Conservation (phyloP, 169 alveolate species). For the Besnoitia besnoiti region DNA sequence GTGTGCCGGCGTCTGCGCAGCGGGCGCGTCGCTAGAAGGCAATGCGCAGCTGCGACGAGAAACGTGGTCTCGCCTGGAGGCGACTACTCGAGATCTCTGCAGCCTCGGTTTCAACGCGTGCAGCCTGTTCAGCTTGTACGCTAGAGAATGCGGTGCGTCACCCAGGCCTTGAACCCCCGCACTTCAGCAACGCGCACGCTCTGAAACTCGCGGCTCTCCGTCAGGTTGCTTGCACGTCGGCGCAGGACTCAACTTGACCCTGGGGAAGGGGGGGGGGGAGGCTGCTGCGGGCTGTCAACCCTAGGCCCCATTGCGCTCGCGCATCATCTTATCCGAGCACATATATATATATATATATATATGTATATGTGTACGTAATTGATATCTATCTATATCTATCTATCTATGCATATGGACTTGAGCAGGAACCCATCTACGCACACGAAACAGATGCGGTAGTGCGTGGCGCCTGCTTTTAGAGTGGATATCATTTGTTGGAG, state of each 20-base stretch:
- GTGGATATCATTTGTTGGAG: background rate
- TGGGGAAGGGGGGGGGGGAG: too few species aligned
- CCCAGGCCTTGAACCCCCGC: too few species aligned
- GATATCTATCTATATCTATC: background rate
- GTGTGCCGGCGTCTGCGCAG: background rate
- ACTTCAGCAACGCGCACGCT: too few species aligned
- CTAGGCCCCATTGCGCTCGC: too few species aligned
- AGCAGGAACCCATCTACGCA: too few species aligned
- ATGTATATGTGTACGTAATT: background rate
- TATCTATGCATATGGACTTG: background rate
- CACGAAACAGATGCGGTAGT: background rate
- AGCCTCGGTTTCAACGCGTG: constrained; percentile 61
- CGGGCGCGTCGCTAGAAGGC: constrained; percentile 50
- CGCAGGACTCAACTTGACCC: too few species aligned
- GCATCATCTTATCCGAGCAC: too few species aligned
- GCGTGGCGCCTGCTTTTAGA: background rate
- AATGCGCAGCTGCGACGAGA: constrained; percentile 48
- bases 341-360: background rate
- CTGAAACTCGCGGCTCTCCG: too few species aligned
- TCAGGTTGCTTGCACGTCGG: too few species aligned
- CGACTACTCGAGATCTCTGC: constrained; percentile 57
- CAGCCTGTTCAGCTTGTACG: constrained; percentile 79
- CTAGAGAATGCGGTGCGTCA: constrained; percentile 77
- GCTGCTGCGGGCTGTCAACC: too few species aligned
- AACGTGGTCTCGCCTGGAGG: constrained; percentile 55